Conservation (phyloP, 306 rosid genomes). For the Acacia melanoxylon region DNA sequence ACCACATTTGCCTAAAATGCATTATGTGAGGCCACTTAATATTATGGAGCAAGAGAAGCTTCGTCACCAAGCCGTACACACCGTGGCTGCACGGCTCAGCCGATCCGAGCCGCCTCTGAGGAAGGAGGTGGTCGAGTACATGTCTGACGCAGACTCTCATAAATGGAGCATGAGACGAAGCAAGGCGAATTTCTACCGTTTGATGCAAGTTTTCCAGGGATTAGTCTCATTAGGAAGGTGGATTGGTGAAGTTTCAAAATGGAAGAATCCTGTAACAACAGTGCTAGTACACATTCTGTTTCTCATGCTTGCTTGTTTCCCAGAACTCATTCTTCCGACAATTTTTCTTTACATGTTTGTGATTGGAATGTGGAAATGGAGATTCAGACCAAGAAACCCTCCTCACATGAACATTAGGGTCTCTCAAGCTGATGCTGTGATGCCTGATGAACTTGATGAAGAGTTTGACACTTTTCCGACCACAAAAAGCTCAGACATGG, state of each 20-base stretch:
- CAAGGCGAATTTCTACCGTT: slow-evolving; percentile 88
- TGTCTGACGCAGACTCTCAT: slow-evolving; percentile 86
- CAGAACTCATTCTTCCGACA: slow-evolving; percentile 84
- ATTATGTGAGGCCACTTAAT: slow-evolving; percentile 67
- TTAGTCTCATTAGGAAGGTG: slow-evolving; percentile 53
- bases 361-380: slow-evolving; percentile 83
- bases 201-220: slow-evolving; percentile 59
- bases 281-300: slow-evolving; percentile 77
- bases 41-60: slow-evolving; percentile 73
- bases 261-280: slow-evolving; percentile 78
- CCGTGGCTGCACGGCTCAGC: slow-evolving; percentile 72
- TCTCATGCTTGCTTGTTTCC: slow-evolving; percentile 79
- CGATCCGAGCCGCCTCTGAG: slow-evolving; percentile 89
- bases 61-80: slow-evolving; percentile 63
- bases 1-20: slow-evolving; percentile 95
- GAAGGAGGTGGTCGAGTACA: slow-evolving; percentile 77
- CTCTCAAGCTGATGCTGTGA: slow-evolving; percentile 64
- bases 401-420: slow-evolving; percentile 83
- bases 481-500: slow-evolving; percentile 43
- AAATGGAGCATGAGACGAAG: slow-evolving; percentile 95
- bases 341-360: slow-evolving; percentile 84
- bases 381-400: slow-evolving; percentile 70
- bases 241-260: slow-evolving; percentile 74
- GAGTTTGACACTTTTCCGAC: slow-evolving; percentile 87
- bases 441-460: slow-evolving; percentile 82